These are phyloP conservation scores for Berkeleyomyces rouxiae DNA, from an alignment of 2,329 filamentous ascomycete genomes.

Conservation along the genomic window DNA sequence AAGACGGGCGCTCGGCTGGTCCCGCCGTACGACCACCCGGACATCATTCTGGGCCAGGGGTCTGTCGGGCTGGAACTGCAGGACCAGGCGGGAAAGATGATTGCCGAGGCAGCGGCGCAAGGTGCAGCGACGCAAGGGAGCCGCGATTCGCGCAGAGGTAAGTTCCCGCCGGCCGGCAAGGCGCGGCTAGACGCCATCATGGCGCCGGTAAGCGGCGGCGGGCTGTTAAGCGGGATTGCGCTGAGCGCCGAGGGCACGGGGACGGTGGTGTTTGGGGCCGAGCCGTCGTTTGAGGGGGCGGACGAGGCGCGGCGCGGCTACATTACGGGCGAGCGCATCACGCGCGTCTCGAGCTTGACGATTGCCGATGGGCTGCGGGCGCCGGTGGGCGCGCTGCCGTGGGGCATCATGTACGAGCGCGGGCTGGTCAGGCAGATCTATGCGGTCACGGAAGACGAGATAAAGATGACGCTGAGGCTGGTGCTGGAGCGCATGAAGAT, in stretches of 20 bases:
- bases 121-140: conserved; percentile 8
- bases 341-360: conserved; percentile 55
- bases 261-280: conserved; percentile 68
- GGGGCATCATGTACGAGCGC: conserved; percentile 56
- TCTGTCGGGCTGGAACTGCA: conserved; percentile 73
- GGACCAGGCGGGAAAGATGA: conserved; percentile 46
- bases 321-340: conserved; percentile 44
- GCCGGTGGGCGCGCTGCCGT: conserved; percentile 60
- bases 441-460: conserved; percentile 67
- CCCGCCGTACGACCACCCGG: conserved; percentile 81
- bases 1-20: conserved; percentile 64
- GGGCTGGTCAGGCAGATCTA: conserved; percentile 54
- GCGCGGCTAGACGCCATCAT: conserved; percentile 52
- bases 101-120: conserved; percentile 21
- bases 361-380: conserved; percentile 82
- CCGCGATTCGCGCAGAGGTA: conserved; percentile 8
- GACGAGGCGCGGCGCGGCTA: conserved; percentile 68
- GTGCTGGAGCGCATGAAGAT: conserved; percentile 81
- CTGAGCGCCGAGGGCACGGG: conserved; percentile 56
- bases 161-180: neutral
- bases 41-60: conserved; percentile 89
- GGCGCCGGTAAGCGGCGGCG: conserved; percentile 73
- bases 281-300: conserved; percentile 66
- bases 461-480: conserved; percentile 56
- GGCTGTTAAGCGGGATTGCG: conserved; percentile 70